phyloP scores from a whole-genome alignment of 225 moss, liverwort and hornwort genomes.

The Anthoceros angustus region DNA sequence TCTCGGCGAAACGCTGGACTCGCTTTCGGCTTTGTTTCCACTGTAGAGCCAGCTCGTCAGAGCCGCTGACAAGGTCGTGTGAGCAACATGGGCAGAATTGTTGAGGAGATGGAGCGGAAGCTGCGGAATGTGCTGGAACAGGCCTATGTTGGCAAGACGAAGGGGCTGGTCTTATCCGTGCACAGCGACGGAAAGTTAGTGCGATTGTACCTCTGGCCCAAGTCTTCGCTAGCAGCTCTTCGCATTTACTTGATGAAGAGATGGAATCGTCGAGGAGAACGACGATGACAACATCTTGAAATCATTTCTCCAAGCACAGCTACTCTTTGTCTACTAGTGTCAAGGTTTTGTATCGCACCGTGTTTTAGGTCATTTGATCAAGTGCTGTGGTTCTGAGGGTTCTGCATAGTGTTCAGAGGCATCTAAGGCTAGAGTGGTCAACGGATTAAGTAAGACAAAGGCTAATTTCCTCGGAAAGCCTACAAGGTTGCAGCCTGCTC shows the following conservation, averaged over 20 bases:
- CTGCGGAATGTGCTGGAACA: conserved; percentile 86
- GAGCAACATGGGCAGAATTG: conserved; percentile 76
- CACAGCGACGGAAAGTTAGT: conserved; percentile 1
- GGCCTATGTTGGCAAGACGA: conserved; percentile 92
- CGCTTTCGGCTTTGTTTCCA: conserved; percentile 55
- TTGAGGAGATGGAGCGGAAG: conserved; percentile 96
- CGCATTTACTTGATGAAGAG: too few relatives aligned
- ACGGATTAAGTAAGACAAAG: conserved; percentile 26
- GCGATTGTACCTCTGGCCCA: background rate
- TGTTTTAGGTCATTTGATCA: too few relatives aligned
- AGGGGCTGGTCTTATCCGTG: conserved; percentile 73
- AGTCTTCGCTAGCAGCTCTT: background rate
- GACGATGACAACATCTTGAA: too few relatives aligned
- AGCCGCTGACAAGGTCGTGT: conserved; percentile 82
- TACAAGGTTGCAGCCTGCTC: conserved; percentile 12
- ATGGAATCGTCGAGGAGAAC: too few relatives aligned
- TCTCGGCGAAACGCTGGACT: conserved; percentile 56
- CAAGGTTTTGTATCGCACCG: too few relatives aligned
- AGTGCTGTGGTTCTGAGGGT: background rate
- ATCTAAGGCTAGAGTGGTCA: conserved; percentile 12
- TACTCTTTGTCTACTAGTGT: too few relatives aligned
- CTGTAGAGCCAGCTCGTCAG: conserved; percentile 43
- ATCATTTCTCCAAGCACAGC: too few relatives aligned
- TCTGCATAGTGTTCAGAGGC: background rate
- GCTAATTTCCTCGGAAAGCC: conserved; percentile 8